Percentiles rank a stretch among this genome's conserved stretches.
phyloP scores from a whole-genome alignment of 768 basidiomycete species.

The Psilocybe cyanescens region DNA sequence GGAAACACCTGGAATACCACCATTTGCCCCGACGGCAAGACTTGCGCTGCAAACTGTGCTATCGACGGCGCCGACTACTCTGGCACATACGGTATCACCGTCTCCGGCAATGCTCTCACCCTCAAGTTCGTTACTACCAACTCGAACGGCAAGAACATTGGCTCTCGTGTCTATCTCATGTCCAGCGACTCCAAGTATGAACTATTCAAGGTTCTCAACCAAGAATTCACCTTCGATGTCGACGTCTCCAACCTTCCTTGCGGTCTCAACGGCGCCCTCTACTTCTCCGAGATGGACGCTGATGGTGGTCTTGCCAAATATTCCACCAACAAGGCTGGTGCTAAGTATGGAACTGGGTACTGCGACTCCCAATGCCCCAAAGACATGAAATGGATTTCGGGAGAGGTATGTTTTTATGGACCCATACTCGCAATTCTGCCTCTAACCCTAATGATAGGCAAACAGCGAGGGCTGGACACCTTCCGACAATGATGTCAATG shows the following conservation, averaged over 20 bases:
- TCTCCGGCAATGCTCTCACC: constrained; percentile 38
- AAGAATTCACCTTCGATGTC: constrained; percentile 26
- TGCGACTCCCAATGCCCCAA: constrained; percentile 27
- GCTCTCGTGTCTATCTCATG: constrained; percentile 24
- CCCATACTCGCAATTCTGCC: background rate
- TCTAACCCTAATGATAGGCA: constrained; percentile 7
- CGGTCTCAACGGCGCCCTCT: constrained; percentile 23
- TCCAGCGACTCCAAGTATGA: constrained; percentile 21
- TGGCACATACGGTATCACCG: constrained; percentile 31
- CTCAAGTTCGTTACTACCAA: constrained; percentile 41
- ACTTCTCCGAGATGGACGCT: constrained; percentile 23
- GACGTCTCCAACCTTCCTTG: constrained; percentile 25
- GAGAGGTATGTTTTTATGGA: constrained; percentile 8
- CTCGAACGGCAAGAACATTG: constrained; percentile 20
- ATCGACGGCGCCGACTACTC: constrained; percentile 38
- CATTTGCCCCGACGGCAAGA: constrained; percentile 41
- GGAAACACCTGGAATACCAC: constrained; percentile 30
- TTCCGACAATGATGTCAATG: constrained; percentile 21
- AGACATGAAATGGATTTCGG: constrained; percentile 25
- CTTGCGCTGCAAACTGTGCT: constrained; percentile 38
- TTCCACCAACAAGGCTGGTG: constrained; percentile 24
- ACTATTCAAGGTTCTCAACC: constrained; percentile 25
- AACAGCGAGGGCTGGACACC: constrained; percentile 22
- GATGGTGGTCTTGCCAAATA: constrained; percentile 23
- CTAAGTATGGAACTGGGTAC: constrained; percentile 28